phyloP scores from a whole-genome alignment of 495 filamentous ascomycete species.

The Tetracladium setigerum region DNA sequence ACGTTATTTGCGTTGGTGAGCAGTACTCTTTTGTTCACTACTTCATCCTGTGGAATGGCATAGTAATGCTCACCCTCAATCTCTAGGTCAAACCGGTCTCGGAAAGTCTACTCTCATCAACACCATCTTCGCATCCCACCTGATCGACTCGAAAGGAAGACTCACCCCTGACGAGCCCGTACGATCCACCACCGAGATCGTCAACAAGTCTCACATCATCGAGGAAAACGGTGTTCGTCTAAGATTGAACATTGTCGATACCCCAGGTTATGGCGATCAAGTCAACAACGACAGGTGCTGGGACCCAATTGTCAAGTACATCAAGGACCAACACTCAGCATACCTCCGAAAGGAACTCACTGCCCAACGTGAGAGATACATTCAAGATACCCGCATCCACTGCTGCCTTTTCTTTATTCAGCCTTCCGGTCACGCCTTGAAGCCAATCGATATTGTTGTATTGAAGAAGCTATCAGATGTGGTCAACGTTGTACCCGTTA shows the following conservation, averaged over 20 bases:
- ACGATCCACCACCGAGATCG: conserved; percentile 94
- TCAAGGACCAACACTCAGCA: conserved; percentile 99
- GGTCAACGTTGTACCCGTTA: conserved; percentile 97
- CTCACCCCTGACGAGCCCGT: conserved; percentile 85
- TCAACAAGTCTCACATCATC: conserved; percentile 95
- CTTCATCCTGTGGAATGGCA: too few relatives aligned
- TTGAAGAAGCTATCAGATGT: conserved; percentile 98
- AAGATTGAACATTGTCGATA: conserved; percentile 94
- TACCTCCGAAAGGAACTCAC: conserved; percentile 99
- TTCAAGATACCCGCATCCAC: conserved; percentile 98
- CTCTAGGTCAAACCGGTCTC: conserved; percentile 88
- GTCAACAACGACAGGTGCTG: conserved; percentile 99
- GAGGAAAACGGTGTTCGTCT: conserved; percentile 99
- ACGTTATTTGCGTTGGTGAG: conserved; percentile 99
- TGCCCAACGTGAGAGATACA: conserved; percentile 98
- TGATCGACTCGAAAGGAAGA: conserved; percentile 97
- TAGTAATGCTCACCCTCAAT: conserved; percentile 25
- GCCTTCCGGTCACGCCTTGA: conserved; percentile 92
- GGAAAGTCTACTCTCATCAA: conserved; percentile 99
- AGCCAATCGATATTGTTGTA: conserved; percentile 99
- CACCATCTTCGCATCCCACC: conserved; percentile 99
- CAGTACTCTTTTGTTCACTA: conserved; percentile 15
- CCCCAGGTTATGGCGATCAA: conserved; percentile 95
- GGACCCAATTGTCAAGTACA: conserved; percentile 99
- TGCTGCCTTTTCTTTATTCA: conserved; percentile 99